These are phyloP conservation scores for Lasiosphaeria ovina DNA, from an alignment of 495 filamentous ascomycete species.

Conservation along the genomic window DNA sequence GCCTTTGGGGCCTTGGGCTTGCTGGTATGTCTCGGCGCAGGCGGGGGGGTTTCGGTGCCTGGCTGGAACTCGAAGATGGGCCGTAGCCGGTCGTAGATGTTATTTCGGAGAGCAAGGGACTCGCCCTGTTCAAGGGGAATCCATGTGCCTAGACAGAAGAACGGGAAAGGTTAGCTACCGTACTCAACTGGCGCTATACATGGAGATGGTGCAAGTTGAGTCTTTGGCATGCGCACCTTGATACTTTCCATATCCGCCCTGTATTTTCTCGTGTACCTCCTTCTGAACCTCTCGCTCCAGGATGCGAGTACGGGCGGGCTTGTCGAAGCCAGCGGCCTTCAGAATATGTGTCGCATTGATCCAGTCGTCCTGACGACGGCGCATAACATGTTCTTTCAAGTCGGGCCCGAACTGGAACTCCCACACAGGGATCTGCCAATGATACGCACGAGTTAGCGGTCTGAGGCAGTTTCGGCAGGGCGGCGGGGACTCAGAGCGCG, in stretches of 20 bases:
- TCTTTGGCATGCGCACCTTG: slow-evolving; percentile 58
- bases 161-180: slow-evolving; percentile 6
- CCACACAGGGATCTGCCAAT: slow-evolving; percentile 80
- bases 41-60: slow-evolving; percentile 83
- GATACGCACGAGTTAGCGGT: neutral
- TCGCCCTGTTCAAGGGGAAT: slow-evolving; percentile 82
- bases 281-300: slow-evolving; percentile 97
- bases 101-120: slow-evolving; percentile 78
- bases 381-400: slow-evolving; percentile 76
- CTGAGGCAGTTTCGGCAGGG: neutral
- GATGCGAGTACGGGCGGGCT: slow-evolving; percentile 89
- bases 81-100: slow-evolving; percentile 73
- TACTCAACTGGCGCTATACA: too few species aligned
- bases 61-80: slow-evolving; percentile 89
- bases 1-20: slow-evolving; percentile 64
- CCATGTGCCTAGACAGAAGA: slow-evolving; percentile 74
- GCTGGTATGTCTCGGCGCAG: slow-evolving; percentile 88
- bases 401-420: slow-evolving; percentile 79
- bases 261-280: slow-evolving; percentile 93
- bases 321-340: slow-evolving; percentile 68
- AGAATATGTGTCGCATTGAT: slow-evolving; percentile 93
- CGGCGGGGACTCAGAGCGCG: slow-evolving; percentile 1
- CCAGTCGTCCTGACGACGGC: slow-evolving; percentile 84
- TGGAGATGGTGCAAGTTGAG: neutral
- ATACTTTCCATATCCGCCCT: slow-evolving; percentile 98